These are phyloP conservation scores for Melastoma malabathricum DNA, from an alignment of 345 rosid genomes.

Conservation along the genomic window DNA sequence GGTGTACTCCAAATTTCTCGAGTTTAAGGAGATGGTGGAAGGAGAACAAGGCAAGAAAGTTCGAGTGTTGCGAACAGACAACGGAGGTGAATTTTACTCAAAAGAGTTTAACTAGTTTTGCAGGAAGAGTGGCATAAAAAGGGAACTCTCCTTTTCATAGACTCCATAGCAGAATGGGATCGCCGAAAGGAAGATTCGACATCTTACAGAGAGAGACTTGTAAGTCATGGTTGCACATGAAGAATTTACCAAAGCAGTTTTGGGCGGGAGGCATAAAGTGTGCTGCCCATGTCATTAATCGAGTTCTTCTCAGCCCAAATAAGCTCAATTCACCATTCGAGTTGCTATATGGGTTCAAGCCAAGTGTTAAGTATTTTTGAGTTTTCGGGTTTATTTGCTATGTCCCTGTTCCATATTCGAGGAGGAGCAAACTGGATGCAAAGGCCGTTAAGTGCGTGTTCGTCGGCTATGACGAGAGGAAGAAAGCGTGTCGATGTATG, in stretches of 20 bases:
- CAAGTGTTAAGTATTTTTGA: slow-evolving; percentile 5
- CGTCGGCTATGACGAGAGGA: background rate
- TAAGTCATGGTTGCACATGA: slow-evolving; percentile 5
- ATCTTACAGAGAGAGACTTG: slow-evolving; percentile 1
- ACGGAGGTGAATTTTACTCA: slow-evolving; percentile 1
- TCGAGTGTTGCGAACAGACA: background rate
- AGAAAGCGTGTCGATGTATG: slow-evolving; percentile 12
- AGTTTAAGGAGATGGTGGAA: slow-evolving; percentile 2
- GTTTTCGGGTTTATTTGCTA: slow-evolving; percentile 9
- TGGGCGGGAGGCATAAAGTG: slow-evolving; percentile 3
- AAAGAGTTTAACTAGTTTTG: slow-evolving; percentile 1
- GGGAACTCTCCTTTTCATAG: background rate
- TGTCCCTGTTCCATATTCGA: background rate
- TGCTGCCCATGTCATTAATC: slow-evolving; percentile 6
- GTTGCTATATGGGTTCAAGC: slow-evolving; percentile 1
- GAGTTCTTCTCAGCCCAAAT: slow-evolving; percentile 1
- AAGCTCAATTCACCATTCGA: background rate
- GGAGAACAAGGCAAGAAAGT: background rate
- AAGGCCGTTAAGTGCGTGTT: background rate
- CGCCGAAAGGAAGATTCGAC: slow-evolving; percentile 8
- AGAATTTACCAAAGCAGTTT: slow-evolving; percentile 2
- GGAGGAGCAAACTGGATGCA: background rate
- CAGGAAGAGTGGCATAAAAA: background rate
- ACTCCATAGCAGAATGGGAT: slow-evolving; percentile 2
- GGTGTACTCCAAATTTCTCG: background rate